Percentiles rank a stretch among this genome's conserved stretches.
Conservation (phyloP, 2,329 filamentous ascomycete genomes). For the Paecilomyces niveus region DNA sequence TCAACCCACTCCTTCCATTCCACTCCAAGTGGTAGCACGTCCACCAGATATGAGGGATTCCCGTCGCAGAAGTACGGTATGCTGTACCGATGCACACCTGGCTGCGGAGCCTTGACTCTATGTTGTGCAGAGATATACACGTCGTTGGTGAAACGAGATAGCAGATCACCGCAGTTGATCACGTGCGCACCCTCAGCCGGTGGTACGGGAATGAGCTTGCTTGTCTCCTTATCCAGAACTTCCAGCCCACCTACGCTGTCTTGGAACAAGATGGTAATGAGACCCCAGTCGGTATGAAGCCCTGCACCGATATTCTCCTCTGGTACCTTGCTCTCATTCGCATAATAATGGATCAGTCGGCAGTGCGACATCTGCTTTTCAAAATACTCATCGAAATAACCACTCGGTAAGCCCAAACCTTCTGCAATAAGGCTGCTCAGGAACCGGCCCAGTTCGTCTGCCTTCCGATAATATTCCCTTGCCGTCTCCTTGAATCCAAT, state of each 20-base stretch:
- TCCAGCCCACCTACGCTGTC: conserved; percentile 46
- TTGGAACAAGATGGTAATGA: conserved; percentile 49
- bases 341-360: not conserved
- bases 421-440: not conserved
- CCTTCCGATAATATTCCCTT: not conserved
- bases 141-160: not conserved
- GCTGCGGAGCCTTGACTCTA: conserved; percentile 32
- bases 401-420: not conserved
- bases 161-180: not conserved
- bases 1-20: conserved; percentile 1
- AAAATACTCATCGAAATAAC: conserved; percentile 1
- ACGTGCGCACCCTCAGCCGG: not conserved
- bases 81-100: conserved; percentile 44
- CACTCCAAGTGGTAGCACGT: not conserved
- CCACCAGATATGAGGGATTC: conserved; percentile 37
- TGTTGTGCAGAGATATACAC: conserved; percentile 15
- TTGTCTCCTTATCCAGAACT: conserved; percentile 39
- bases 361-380: not conserved
- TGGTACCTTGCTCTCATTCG: not conserved
- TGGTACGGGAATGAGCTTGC: conserved; percentile 24
- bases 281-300: conserved; percentile 47
- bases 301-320: not conserved
- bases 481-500: not conserved
- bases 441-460: not conserved
- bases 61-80: conserved; percentile 51